Conservation (phyloP, 768 basidiomycete species). For the Tricholoma flavovirens region DNA sequence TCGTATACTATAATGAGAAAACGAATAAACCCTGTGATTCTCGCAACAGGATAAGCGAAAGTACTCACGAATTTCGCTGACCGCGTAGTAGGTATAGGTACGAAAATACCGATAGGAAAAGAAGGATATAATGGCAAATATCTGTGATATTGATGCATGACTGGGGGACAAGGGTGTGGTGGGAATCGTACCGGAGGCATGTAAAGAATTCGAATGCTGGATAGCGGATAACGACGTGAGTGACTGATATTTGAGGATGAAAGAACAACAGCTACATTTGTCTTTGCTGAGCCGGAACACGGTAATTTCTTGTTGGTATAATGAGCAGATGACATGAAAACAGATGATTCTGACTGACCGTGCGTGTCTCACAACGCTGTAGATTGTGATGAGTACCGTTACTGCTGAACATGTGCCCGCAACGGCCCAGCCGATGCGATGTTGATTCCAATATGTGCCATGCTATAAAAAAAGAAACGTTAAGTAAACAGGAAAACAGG, state of each 20-base stretch:
- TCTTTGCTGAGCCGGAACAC: not conserved
- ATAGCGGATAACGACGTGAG: not conserved
- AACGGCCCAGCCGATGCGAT: not conserved
- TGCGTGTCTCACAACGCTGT: not conserved
- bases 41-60: not conserved
- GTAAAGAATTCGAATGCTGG: not conserved
- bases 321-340: not conserved
- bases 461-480: not conserved
- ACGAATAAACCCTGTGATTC: not conserved
- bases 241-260: not conserved
- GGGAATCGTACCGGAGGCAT: not conserved
- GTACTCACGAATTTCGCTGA: not conserved
- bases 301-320: not conserved
- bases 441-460: not conserved
- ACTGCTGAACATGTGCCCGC: not conserved
- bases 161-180: not conserved
- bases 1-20: not conserved
- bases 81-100: not conserved
- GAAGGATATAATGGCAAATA: not conserved
- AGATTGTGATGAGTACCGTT: not conserved
- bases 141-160: not conserved
- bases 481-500: not conserved
- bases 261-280: not conserved
- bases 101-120: not conserved
- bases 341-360: not conserved